Evolutionary conservation across 257 asterid species (phyloP).

Genomic region (Dorcoceras hygrometricum): DNA sequence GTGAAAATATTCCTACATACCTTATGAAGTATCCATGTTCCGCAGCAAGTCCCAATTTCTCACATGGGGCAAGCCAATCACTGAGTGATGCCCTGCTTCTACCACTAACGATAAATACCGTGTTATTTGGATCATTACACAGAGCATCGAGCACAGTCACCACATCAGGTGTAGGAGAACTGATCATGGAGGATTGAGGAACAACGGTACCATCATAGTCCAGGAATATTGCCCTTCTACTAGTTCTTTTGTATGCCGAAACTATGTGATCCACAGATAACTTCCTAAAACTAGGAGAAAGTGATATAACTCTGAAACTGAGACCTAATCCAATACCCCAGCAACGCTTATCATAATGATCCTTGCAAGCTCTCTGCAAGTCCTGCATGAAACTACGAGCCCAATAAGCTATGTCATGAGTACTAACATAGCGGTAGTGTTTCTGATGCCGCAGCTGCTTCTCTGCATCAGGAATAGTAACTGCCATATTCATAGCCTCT

Average conservation of each 20-base stretch:
- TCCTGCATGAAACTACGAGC: constrained; percentile 88
- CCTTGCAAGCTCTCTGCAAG: constrained; percentile 78
- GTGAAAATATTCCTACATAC: constrained; percentile 30
- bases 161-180: constrained; percentile 68
- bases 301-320: constrained; percentile 77
- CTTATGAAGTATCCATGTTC: constrained; percentile 86
- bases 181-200: constrained; percentile 59
- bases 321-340: constrained; percentile 89
- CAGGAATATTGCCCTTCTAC: constrained; percentile 76
- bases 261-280: constrained; percentile 60
- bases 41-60: constrained; percentile 75
- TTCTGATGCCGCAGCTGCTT: constrained; percentile 81
- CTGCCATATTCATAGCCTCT: constrained; percentile 68
- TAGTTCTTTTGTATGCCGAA: constrained; percentile 59
- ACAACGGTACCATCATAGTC: constrained; percentile 97
- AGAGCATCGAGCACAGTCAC: constrained; percentile 51
- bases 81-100: constrained; percentile 58
- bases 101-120: constrained; percentile 84
- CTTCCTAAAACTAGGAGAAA: constrained; percentile 85
- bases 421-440: constrained; percentile 83
- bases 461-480: constrained; percentile 63
- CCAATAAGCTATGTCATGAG: constrained; percentile 88
- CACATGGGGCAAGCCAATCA: constrained; percentile 85
- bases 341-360: constrained; percentile 78
- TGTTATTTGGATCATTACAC: constrained; percentile 67